Evolutionary conservation across 2,329 filamentous ascomycete species (phyloP).

Genomic region (Fusarium euwallaceae): DNA sequence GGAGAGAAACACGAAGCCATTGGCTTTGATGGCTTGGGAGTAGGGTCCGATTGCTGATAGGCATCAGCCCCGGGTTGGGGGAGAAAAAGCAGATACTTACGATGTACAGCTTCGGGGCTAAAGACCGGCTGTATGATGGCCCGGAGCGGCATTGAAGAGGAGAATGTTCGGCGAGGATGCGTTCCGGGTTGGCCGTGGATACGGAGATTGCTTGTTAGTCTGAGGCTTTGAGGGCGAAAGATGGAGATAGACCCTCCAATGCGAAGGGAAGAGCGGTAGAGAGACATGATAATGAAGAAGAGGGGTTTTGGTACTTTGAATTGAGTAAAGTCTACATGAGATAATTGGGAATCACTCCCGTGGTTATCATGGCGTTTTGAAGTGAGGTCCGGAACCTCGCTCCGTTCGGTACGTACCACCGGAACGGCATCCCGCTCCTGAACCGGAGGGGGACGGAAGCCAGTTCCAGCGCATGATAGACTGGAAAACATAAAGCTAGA

Average conservation of each 20-base stretch:
- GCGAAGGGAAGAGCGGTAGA: not conserved
- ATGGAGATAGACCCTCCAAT: not conserved
- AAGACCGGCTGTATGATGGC: slow-evolving; percentile 26
- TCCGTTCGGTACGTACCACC: slow-evolving; percentile 11
- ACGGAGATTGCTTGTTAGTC: not conserved
- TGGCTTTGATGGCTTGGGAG: slow-evolving; percentile 40
- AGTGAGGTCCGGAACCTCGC: slow-evolving; percentile 4
- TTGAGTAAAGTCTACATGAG: not conserved
- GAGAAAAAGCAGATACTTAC: slow-evolving; percentile 3
- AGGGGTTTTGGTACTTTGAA: not conserved
- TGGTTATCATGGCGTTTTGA: not conserved
- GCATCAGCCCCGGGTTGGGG: accelerated
- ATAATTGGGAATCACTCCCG: not conserved
- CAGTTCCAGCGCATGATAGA: not conserved
- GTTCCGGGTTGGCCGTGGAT: not conserved
- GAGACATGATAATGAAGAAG: slow-evolving; percentile 1
- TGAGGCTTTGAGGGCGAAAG: not conserved
- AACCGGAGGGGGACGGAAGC: not conserved
- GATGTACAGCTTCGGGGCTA: slow-evolving; percentile 18
- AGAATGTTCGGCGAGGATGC: not conserved
- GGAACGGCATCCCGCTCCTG: slow-evolving; percentile 16
- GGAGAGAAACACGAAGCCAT: slow-evolving; percentile 74
- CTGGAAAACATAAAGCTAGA: not conserved
- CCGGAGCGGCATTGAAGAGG: not conserved
- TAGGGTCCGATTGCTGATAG: slow-evolving; percentile 26